phyloP scores from a whole-genome alignment of 805 yeast genomes.

The Myxozyma vanderwaltii region DNA sequence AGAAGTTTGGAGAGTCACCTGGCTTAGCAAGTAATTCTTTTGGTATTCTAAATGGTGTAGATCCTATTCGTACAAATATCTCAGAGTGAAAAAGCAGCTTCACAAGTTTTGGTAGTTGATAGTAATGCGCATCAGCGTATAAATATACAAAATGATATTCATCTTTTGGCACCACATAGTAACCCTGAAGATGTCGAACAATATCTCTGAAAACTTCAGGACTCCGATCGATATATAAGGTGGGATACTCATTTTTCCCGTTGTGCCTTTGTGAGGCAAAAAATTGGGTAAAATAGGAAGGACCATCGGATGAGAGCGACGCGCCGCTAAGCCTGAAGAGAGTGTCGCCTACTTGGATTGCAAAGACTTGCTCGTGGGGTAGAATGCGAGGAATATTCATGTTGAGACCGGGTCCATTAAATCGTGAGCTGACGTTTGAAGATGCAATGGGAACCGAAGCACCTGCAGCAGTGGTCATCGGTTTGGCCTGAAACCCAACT shows the following conservation, averaged over 20 bases:
- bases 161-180: conserved; percentile 59
- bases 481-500: neutral
- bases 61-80: conserved; percentile 61
- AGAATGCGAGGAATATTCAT: conserved; percentile 27
- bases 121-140: conserved; percentile 72
- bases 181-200: conserved; percentile 72
- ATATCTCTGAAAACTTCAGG: conserved; percentile 69
- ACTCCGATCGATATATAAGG: conserved; percentile 70
- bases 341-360: conserved; percentile 36
- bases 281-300: conserved; percentile 80
- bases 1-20: conserved; percentile 80
- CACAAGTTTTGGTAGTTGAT: conserved; percentile 60
- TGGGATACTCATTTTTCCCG: conserved; percentile 40
- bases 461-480: conserved; percentile 14
- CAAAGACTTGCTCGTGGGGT: conserved; percentile 33
- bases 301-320: conserved; percentile 75
- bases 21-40: conserved; percentile 54
- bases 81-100: conserved; percentile 55
- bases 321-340: conserved; percentile 47
- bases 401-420: conserved; percentile 16
- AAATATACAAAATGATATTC: conserved; percentile 65
- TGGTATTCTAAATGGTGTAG: conserved; percentile 60
- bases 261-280: conserved; percentile 45
- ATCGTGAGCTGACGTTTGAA: conserved; percentile 1
- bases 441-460: conserved; percentile 2